A percentile compares a stretch with the other conserved stretches of the same genome.
Conservation (phyloP, 768 basidiomycete genomes). For the Xerocomus potaroensis region DNA sequence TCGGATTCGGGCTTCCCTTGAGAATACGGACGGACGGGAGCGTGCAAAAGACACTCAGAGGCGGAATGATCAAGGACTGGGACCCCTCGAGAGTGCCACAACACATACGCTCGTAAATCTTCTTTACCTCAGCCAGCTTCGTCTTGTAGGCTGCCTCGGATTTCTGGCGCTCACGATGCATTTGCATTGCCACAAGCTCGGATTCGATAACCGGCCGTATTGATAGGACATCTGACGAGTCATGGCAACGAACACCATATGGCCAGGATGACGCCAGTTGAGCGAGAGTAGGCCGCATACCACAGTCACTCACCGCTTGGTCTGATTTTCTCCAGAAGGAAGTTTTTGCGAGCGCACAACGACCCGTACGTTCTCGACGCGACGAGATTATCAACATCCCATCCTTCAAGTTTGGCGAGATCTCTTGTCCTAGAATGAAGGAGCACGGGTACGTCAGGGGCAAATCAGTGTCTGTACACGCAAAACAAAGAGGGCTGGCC, state of each 20-base stretch:
- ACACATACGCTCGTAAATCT: slow-evolving; percentile 44
- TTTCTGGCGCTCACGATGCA: slow-evolving; percentile 24
- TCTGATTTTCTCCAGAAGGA: slow-evolving; percentile 36
- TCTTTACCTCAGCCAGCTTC: slow-evolving; percentile 34
- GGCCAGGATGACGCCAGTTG: no score
- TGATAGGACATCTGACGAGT: slow-evolving; percentile 15
- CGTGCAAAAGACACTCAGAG: slow-evolving; percentile 43
- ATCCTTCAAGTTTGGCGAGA: slow-evolving; percentile 39
- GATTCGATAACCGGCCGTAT: slow-evolving; percentile 22
- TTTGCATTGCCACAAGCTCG: slow-evolving; percentile 27
- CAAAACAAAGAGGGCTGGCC: not conserved
- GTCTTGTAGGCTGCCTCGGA: slow-evolving; percentile 25
- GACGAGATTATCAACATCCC: slow-evolving; percentile 40
- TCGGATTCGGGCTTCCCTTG: slow-evolving; percentile 25
- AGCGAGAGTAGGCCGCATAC: not conserved
- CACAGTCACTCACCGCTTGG: slow-evolving; percentile 31
- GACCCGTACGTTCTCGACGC: slow-evolving; percentile 36
- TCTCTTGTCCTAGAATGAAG: slow-evolving; percentile 31
- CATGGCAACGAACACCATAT: not conserved
- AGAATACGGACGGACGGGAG: slow-evolving; percentile 43
- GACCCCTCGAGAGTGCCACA: slow-evolving; percentile 19
- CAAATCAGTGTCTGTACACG: not conserved
- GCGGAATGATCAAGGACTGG: slow-evolving; percentile 35
- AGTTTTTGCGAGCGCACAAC: slow-evolving; percentile 36
- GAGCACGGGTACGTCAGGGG: not conserved